phyloP scores from a whole-genome alignment of 352 stramenopile species.

The Elongisporangium senticosum region DNA sequence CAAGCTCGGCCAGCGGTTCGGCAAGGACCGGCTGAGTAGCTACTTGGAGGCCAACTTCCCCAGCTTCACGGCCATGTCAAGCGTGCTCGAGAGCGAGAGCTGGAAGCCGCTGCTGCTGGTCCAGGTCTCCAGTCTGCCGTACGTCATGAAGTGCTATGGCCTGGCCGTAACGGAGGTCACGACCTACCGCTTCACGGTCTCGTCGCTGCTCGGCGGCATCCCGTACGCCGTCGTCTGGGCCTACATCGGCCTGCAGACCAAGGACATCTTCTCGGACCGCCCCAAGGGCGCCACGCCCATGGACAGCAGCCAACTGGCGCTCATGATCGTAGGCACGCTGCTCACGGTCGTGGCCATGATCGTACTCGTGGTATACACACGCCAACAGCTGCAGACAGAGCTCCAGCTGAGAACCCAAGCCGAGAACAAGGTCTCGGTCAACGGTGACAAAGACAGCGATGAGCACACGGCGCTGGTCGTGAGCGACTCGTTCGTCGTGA shows the following conservation, averaged over 20 bases:
- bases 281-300: constrained; percentile 38
- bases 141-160: constrained; percentile 71
- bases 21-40: constrained; percentile 33
- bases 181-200: constrained; percentile 44
- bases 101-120: constrained; percentile 71
- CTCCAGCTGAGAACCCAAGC: constrained; percentile 24
- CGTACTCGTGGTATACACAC: constrained; percentile 47
- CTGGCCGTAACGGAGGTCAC: constrained; percentile 62
- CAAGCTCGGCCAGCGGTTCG: constrained; percentile 45
- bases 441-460: constrained; percentile 6
- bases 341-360: constrained; percentile 38
- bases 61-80: constrained; percentile 35
- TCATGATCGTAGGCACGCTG: constrained; percentile 26
- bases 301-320: constrained; percentile 12
- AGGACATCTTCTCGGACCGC: constrained; percentile 43
- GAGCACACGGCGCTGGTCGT: constrained; percentile 1
- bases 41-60: constrained; percentile 64
- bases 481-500: not conserved
- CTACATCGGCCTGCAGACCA: constrained; percentile 56
- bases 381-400: constrained; percentile 33
- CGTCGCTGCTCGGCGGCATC: constrained; percentile 46
- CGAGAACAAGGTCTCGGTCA: constrained; percentile 11
- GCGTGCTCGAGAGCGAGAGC: constrained; percentile 49
- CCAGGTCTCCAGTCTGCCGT: constrained; percentile 63
- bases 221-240: constrained; percentile 58